Percentiles rank a stretch among this genome's conserved stretches.
phyloP scores from a whole-genome alignment of 2,329 filamentous ascomycete genomes.

The Trichoderma brevicompactum region DNA sequence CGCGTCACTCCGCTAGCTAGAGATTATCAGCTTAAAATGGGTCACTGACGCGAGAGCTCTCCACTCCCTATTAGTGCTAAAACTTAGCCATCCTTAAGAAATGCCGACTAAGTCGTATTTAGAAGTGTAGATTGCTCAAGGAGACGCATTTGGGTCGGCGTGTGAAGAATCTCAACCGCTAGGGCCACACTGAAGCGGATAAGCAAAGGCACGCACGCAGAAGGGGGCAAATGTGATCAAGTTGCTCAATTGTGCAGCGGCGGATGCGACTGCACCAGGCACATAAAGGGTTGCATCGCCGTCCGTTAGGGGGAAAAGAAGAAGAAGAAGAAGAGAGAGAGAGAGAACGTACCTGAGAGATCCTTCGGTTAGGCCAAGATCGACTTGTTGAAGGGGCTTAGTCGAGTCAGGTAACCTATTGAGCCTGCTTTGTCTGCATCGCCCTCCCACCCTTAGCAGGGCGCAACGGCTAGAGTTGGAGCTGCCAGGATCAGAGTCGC shows the following conservation, averaged over 20 bases:
- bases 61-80: constrained; percentile 22
- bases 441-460: background rate
- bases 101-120: constrained; percentile 9
- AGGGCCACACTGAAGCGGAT: constrained; percentile 21
- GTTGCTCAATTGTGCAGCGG: constrained; percentile 26
- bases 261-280: background rate
- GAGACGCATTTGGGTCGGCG: background rate
- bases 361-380: constrained; percentile 11
- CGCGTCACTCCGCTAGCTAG: constrained; percentile 17
- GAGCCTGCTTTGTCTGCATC: constrained; percentile 5
- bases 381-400: constrained; percentile 3
- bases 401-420: constrained; percentile 6
- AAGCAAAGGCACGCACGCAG: constrained; percentile 16
- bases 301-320: background rate
- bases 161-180: background rate
- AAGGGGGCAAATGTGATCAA: background rate
- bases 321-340: too few relatives aligned
- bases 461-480: background rate
- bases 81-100: constrained; percentile 4
- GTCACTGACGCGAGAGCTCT: constrained; percentile 17
- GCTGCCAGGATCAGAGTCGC: background rate
- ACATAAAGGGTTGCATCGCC: constrained; percentile 23
- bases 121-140: constrained; percentile 14
- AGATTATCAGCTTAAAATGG: constrained; percentile 11
- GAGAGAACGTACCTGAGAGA: constrained; percentile 14